Conservation (phyloP, 2,329 filamentous ascomycete species). For the Talaromyces verruculosus region DNA sequence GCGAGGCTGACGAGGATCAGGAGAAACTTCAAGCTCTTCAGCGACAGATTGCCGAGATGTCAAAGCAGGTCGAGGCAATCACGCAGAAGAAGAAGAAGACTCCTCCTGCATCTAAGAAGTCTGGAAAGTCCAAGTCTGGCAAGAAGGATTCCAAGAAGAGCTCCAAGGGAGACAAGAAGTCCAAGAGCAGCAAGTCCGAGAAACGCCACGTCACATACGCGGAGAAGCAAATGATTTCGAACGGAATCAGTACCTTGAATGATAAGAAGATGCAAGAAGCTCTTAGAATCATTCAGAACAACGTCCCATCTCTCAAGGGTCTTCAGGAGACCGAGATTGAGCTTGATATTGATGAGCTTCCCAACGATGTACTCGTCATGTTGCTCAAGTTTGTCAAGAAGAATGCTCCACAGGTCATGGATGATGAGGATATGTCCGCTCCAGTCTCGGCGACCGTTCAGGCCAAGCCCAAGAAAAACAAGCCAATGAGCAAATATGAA, state of each 20-base stretch:
- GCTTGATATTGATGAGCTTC: slow-evolving; percentile 51
- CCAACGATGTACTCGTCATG: slow-evolving; percentile 48
- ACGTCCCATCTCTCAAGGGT: slow-evolving; percentile 69
- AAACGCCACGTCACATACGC: slow-evolving; percentile 68
- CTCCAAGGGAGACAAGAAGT: slow-evolving; percentile 57
- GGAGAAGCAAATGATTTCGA: slow-evolving; percentile 90
- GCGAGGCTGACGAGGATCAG: slow-evolving; percentile 62
- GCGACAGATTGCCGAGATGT: slow-evolving; percentile 71
- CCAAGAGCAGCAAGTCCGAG: slow-evolving; percentile 43
- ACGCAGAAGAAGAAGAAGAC: slow-evolving; percentile 61
- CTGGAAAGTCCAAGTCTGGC: slow-evolving; percentile 40
- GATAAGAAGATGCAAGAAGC: slow-evolving; percentile 75
- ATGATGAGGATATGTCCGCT: slow-evolving; percentile 37
- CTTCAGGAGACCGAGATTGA: slow-evolving; percentile 50
- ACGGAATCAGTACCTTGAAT: slow-evolving; percentile 77
- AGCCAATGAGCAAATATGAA: slow-evolving; percentile 54
- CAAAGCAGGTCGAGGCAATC: slow-evolving; percentile 61
- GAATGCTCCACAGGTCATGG: slow-evolving; percentile 45
- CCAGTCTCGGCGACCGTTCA: slow-evolving; percentile 37
- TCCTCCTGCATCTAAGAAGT: slow-evolving; percentile 54
- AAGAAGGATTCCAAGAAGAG: slow-evolving; percentile 53
- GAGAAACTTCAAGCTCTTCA: slow-evolving; percentile 66
- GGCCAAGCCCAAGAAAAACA: slow-evolving; percentile 52
- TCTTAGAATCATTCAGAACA: slow-evolving; percentile 85
- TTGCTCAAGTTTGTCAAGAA: slow-evolving; percentile 51